Percentiles rank a stretch among this genome's conserved stretches.
phyloP scores from a whole-genome alignment of 163 green algal species.

The Chloromonas sp. region DNA sequence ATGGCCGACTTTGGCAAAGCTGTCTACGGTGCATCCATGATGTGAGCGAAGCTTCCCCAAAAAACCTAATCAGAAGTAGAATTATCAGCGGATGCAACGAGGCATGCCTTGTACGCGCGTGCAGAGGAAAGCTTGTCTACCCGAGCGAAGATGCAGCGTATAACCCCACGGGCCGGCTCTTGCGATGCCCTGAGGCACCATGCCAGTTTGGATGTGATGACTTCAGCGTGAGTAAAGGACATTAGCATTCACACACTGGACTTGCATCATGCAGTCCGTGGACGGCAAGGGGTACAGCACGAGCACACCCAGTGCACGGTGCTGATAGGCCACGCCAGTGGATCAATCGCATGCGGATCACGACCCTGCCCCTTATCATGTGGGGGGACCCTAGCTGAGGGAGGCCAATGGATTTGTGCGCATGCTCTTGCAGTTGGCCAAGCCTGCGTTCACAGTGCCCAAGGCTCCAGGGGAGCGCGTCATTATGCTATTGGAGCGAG shows the following conservation, averaged over 20 bases:
- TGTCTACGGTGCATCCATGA: conserved; percentile 46
- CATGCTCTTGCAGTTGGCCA: conserved; percentile 25
- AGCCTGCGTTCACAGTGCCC: conserved; percentile 31
- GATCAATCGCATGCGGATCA: not conserved
- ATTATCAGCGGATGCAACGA: not conserved
- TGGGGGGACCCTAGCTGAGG: no score
- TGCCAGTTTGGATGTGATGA: conserved; percentile 62
- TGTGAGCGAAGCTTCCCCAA: conserved; percentile 12
- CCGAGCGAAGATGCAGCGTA: conserved; percentile 25
- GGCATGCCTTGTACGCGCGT: not conserved
- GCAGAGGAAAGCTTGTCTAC: conserved; percentile 46
- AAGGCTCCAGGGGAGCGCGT: conserved; percentile 30
- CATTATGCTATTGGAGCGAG: conserved; percentile 75
- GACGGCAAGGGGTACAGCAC: not conserved
- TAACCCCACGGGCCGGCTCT: conserved; percentile 13
- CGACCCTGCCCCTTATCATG: not conserved
- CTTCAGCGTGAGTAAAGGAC: conserved; percentile 38
- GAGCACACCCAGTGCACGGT: not conserved
- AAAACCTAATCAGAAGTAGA: not conserved
- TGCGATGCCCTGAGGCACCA: not conserved
- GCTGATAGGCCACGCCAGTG: not conserved
- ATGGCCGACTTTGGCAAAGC: conserved; percentile 58
- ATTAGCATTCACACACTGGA: not conserved
- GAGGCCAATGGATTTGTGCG: no score
- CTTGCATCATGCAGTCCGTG: no score